Conservation (phyloP, 768 basidiomycete genomes). For the Termitomyces sp. region DNA sequence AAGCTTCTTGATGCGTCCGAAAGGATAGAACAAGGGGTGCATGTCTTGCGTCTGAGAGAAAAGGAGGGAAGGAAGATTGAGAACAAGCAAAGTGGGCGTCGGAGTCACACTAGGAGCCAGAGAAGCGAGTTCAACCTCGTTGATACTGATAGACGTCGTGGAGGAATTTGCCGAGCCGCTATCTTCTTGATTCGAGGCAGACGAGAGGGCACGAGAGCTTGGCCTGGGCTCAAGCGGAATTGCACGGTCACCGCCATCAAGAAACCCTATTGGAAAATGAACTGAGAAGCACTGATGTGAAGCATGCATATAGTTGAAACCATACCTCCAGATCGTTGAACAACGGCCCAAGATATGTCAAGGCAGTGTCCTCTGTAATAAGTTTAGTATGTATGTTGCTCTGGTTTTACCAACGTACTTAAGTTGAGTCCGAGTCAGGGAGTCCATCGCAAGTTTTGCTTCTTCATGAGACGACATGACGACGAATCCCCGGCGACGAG, state of each 20-base stretch:
- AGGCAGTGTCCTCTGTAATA: conserved; percentile 58
- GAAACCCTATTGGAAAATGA: conserved; percentile 45
- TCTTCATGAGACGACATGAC: conserved; percentile 75
- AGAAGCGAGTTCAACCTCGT: conserved; percentile 23
- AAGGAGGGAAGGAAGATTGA: conserved; percentile 58
- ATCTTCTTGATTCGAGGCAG: conserved; percentile 14
- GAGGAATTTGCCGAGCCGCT: conserved; percentile 25
- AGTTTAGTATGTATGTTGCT: neutral
- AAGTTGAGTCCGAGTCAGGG: conserved; percentile 61
- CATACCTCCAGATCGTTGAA: conserved; percentile 77
- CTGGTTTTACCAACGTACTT: conserved; percentile 36
- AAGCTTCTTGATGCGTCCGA: conserved; percentile 61
- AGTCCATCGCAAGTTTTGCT: conserved; percentile 62
- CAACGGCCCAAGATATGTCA: conserved; percentile 84
- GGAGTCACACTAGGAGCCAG: conserved; percentile 31
- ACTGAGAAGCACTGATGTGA: neutral
- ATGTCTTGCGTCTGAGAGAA: conserved; percentile 65
- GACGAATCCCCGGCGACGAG: conserved; percentile 76
- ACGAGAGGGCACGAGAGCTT: conserved; percentile 17
- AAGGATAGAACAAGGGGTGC: conserved; percentile 70
- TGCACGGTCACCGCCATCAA: conserved; percentile 77
- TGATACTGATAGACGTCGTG: conserved; percentile 26
- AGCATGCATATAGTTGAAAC: neutral
- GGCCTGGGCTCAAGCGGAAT: conserved; percentile 49
- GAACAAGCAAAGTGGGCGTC: conserved; percentile 51